Evolutionary conservation across 495 filamentous ascomycete genomes (phyloP), one percentile per base, ranked within the genome.

Genomic region (Aspergillus funiculosus): DNA sequence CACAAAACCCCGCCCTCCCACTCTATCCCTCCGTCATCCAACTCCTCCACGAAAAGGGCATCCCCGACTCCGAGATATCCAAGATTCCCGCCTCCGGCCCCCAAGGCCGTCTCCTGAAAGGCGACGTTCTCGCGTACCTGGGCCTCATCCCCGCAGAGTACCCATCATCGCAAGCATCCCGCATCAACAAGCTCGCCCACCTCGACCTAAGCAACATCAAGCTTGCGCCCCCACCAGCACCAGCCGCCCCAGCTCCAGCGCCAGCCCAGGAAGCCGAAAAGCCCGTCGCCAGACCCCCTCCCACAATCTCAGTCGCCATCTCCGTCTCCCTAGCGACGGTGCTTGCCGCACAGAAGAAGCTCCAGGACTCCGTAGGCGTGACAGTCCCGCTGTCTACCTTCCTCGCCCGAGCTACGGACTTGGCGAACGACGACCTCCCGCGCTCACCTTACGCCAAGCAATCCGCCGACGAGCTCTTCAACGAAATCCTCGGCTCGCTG

Each of bases 201-300:
- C 77, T 98, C 19, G 94, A 97, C 63, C 78, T 97, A 43, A 92
- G 85, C 69, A 94, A 96, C 67, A 89, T 96, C 72, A 94, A 95
- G 74, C 71, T 89, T 46, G 81, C 83, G 14, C 67, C 76, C n/a
- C 67, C 80, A 17, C 68, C 75, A 30, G 64, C 71, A 32, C 72
- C 73, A 26, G 64, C 63, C 26, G 56, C 73, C 24, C 64, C 64
- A 26, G 58, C 62, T 27, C 62, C 71, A 13, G 59, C 67, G 10
- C 54, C 64, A 19, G 44, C 21, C n/a, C n/a, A n/a, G n/a, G n/a
- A n/a, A 8, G 60, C 63, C 14, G 63, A 75, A 46, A 58, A 74
- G 17, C 62, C 64, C 6, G 64, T 62, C 35, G 54, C 63, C 13
- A 53, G 60, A 22, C 52, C 61, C 4, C 55, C 56, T 2, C 64